Evolutionary conservation across 1,284 basidiomycete genomes (phyloP), one percentile per base, ranked within the genome.

Genomic region (Puccinia triticina): DNA sequence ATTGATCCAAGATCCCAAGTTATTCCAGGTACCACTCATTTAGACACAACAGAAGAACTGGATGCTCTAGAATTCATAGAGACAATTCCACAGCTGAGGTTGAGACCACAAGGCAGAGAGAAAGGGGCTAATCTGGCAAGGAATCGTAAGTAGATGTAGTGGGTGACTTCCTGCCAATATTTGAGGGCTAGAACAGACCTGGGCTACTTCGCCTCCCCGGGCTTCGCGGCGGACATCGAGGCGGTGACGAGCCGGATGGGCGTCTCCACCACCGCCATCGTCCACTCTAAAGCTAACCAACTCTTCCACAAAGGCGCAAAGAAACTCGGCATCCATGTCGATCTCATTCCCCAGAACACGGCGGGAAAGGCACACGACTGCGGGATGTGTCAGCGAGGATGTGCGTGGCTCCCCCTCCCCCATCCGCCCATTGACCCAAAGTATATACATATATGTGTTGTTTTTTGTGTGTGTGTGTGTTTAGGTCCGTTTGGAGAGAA

Each of bases 331-430:
- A 86, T 87, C 81, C 86, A 87, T 3, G 85, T 85, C 40, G 85
- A 86, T 48, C 83, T 83, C 3, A 84, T 86, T 1, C 87, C 88
- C 57, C 88, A 88, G 85, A 88, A 88, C 85, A 87, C 87, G 3
- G 87, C 85, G 12, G 87, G 88, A 0, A 83, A 85, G 82, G 85
- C 84, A 16, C 88, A 88, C 85, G 84, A 86, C 57, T 88, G 88
- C 81, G 88, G 88, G 57, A 86, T 87, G 83, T 88, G 88, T 82
- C 85, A 86, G 32, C 85, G 87, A 72, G 88, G 88, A 43, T 88
- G 88, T 84, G 73, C 43, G 77, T 78, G 29, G 7, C 0, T 37
- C 34, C 29, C 50, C 8, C 8, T 12, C 32, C 53, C 85, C 59
- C 84, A 83, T 2, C 64, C 16, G 29, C 5, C 40, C 11, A 32